These are phyloP conservation scores for Balamuthia mandrillaris DNA, from an alignment of 208 protist genomes.

Conservation along the genomic window DNA sequence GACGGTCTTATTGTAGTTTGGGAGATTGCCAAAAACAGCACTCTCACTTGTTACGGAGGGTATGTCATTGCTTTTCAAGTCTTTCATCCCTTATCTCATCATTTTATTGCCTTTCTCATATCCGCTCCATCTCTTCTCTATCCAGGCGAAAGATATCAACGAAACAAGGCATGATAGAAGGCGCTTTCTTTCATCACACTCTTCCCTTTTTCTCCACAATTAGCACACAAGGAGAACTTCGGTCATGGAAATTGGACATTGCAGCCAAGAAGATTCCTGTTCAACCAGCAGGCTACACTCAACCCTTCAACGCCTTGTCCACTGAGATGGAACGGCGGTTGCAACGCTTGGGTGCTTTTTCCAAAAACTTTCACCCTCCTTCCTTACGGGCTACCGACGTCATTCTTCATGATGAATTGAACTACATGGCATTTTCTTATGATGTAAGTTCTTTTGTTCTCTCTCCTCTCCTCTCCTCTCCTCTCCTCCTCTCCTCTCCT, in stretches of 20 bases:
- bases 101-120: background rate
- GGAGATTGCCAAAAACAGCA: background rate
- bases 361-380: background rate
- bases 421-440: constrained; percentile 1
- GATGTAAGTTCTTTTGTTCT: background rate
- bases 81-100: background rate
- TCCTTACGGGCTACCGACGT: background rate
- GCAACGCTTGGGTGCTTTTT: background rate
- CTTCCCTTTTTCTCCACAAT: background rate
- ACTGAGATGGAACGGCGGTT: background rate
- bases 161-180: background rate
- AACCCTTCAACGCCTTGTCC: constrained; percentile 6
- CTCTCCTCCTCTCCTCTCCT: too few species aligned
- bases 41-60: background rate
- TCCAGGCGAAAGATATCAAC: background rate
- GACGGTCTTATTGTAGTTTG: constrained; percentile 20
- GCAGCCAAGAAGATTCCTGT: constrained; percentile 1
- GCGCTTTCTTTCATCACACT: background rate
- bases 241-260: background rate
- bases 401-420: background rate
- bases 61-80: background rate
- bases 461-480: background rate
- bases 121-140: background rate
- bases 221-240: background rate
- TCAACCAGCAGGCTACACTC: constrained; percentile 11